Conservation (phyloP, 2,329 filamentous ascomycete genomes). For the Colletotrichum higginsianum region DNA sequence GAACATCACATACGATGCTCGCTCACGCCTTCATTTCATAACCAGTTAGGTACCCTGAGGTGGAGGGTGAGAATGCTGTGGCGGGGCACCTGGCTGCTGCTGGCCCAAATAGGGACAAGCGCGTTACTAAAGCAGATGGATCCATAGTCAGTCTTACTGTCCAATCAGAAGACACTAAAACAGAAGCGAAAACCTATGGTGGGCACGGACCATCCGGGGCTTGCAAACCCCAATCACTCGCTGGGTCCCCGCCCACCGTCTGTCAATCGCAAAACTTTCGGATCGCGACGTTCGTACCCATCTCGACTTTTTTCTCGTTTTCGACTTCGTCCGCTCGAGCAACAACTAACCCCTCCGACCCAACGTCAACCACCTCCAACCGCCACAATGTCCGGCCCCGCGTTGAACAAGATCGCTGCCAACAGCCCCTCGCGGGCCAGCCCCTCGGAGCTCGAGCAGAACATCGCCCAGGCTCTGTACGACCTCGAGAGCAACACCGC, state of each 20-base stretch:
- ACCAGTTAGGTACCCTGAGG: too few species aligned
- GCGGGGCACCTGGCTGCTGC: not conserved
- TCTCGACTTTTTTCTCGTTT: not conserved
- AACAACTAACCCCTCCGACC: conserved; percentile 38
- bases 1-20: too few species aligned
- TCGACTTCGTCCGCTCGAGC: conserved; percentile 39
- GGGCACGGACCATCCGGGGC: conserved; percentile 40
- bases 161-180: not conserved
- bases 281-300: not conserved
- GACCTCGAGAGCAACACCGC: conserved; percentile 99
- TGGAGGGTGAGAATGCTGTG: too few species aligned
- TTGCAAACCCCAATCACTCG: conserved; percentile 45
- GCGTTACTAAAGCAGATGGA: fast-evolving
- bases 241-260: conserved; percentile 18
- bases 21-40: too few species aligned
- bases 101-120: not conserved
- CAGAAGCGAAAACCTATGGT: not conserved
- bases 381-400: conserved; percentile 76
- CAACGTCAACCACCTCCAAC: conserved; percentile 48
- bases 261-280: conserved; percentile 19
- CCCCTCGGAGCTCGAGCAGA: conserved; percentile 97
- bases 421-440: conserved; percentile 97
- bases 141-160: fast-evolving
- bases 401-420: conserved; percentile 97
- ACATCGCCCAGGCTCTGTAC: conserved; percentile 96